Conservation (phyloP, 176 grass and related monocot species). For the Zea luxurians region DNA sequence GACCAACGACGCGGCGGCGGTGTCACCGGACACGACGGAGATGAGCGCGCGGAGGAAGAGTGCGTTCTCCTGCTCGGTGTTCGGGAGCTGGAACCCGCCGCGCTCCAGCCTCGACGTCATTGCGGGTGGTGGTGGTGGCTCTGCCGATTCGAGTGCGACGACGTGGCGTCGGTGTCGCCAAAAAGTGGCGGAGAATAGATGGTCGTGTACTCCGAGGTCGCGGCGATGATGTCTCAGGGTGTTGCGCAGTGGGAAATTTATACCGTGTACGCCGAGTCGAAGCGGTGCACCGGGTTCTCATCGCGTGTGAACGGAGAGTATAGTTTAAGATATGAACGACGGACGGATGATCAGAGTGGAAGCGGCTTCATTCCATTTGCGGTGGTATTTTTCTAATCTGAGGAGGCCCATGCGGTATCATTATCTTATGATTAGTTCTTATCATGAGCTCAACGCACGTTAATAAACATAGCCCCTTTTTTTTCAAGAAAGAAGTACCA, state of each 20-base stretch:
- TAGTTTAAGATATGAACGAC: no score
- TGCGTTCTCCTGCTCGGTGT: constrained; percentile 67
- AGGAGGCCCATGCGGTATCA: no score
- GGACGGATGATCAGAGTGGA: no score
- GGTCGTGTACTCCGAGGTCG: background rate
- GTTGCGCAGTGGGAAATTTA: background rate
- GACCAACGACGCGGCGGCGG: background rate
- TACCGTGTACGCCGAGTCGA: constrained; percentile 4
- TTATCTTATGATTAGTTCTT: no score
- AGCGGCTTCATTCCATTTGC: no score
- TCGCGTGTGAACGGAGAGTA: no score
- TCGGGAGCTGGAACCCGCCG: constrained; percentile 59
- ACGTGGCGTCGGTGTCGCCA: constrained; percentile 7
- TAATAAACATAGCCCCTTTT: no score
- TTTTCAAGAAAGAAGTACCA: no score
- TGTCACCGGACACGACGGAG: constrained; percentile 61
- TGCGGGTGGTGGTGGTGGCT: background rate
- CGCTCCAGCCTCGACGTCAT: constrained; percentile 59
- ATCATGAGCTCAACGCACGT: no score
- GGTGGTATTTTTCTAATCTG: no score
- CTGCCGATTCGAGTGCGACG: background rate
- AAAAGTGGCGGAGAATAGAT: background rate
- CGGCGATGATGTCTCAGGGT: background rate
- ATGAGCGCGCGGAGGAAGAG: constrained; percentile 73
- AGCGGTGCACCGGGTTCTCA: background rate